Conservation (phyloP, 2,329 filamentous ascomycete species). For the Fusarium acutatum region DNA sequence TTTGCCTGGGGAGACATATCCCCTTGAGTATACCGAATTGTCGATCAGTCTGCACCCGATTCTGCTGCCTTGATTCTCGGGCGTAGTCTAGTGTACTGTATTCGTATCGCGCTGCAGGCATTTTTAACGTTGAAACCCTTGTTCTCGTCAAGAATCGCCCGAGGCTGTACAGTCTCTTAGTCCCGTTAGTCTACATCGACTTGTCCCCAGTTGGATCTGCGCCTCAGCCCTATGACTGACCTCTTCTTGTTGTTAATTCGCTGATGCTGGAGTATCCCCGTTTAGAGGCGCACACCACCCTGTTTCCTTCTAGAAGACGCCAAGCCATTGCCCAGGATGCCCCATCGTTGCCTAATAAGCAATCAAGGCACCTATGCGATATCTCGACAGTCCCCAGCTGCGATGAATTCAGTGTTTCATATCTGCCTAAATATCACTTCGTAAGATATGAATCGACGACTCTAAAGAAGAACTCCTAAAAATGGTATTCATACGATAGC, state of each 20-base stretch:
- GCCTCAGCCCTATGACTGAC: slow-evolving; percentile 25
- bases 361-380: not conserved
- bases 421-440: not conserved
- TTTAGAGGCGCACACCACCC: slow-evolving; percentile 7
- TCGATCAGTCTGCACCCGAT: slow-evolving; percentile 8
- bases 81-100: not conserved
- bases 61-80: slow-evolving; percentile 22
- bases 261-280: not conserved
- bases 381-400: not conserved
- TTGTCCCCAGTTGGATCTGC: slow-evolving; percentile 5
- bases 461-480: not conserved
- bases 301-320: slow-evolving; percentile 24
- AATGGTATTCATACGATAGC: slow-evolving; percentile 16
- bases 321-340: not conserved
- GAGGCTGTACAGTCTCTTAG: slow-evolving; percentile 22
- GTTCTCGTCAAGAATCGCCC: slow-evolving; percentile 15
- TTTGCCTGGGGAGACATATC: not conserved
- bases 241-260: not conserved
- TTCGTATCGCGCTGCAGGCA: not conserved
- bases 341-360: slow-evolving; percentile 14
- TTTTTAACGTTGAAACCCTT: not conserved
- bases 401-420: not conserved
- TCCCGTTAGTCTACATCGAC: not conserved
- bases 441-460: not conserved
- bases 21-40: slow-evolving; percentile 8